Evolutionary conservation across 805 yeast genomes (phyloP), one percentile per base, ranked within the genome.

Genomic region (Debaryomyces hansenii): DNA sequence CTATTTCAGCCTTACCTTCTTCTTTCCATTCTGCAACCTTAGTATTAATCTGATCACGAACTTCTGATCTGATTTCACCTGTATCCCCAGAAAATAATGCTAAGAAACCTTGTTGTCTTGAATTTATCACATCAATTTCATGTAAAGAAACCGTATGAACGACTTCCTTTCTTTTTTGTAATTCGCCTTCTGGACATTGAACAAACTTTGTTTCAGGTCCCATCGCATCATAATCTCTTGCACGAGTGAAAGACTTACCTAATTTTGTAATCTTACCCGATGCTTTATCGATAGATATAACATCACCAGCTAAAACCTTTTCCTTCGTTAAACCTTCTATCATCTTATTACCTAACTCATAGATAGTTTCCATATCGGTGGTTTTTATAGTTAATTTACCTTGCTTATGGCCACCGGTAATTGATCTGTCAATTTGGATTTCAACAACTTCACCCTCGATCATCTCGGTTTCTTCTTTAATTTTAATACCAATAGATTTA

Each of bases 381-480:
- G 98, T 88, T 64, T 90, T 94, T 66, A 94, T 92, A 15, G 99
- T 94, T 59, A 95, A 82, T 69, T 94, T 94, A 37, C 99, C 98
- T 68, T 95, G 98, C 64, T 94, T 92, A 69, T 90, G 97, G 42
- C 99, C 99, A 35, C 99, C 99, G 8, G 96, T 87, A 46, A 94
- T 81, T 20, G 95, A 85, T 62, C 96, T 82, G 69, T 90, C 97
- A 55, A 90, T 89, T 70, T 89, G 96, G 61, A 90, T 87, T 70
- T 94, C 99, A 32, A 94, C 97, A 42, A 94, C 99, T 70, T 94
- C 99, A 66, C 99, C 99, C 72, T 94, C 98, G 55, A 94, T 92
- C 46, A 94, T 82, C 69, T 94, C 99, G 28, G 97, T 91, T 57
- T 94, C 97, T 69, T 94, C 99, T 63, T 87, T 90, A 66, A 94